These are phyloP conservation scores for Rosa persica DNA, from an alignment of 306 rosid genomes.

Conservation along the genomic window DNA sequence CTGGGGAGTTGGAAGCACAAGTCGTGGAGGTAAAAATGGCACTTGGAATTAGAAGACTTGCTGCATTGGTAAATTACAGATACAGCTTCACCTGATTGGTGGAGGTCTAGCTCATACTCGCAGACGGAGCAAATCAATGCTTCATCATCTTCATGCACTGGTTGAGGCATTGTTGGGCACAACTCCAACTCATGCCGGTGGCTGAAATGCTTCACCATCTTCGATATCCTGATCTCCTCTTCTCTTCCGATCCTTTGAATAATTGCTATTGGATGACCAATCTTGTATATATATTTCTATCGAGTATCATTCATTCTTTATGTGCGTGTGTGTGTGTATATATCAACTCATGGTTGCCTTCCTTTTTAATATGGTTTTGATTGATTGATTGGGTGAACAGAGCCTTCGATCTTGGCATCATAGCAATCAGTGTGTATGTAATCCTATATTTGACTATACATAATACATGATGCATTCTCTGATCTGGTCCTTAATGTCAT, in stretches of 20 bases:
- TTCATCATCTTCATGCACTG: slow-evolving; percentile 17
- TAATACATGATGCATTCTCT: too few species aligned
- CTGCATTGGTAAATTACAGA: slow-evolving; percentile 10
- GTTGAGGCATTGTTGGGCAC: neutral
- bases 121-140: slow-evolving; percentile 20
- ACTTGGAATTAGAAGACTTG: slow-evolving; percentile 20
- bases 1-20: slow-evolving; percentile 23
- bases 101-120: slow-evolving; percentile 18
- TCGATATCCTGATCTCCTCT: too few species aligned
- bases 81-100: neutral
- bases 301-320: neutral
- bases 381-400: neutral
- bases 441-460: neutral
- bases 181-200: slow-evolving; percentile 27
- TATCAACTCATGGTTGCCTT: too few species aligned
- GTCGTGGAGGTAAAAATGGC: slow-evolving; percentile 26
- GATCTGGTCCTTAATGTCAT: too few species aligned
- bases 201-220: slow-evolving; percentile 28
- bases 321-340: too few species aligned
- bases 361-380: neutral
- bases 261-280: too few species aligned
- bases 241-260: neutral
- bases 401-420: neutral
- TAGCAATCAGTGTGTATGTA: neutral
- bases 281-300: neutral